Evolutionary conservation across 2,329 filamentous ascomycete genomes (phyloP).

Genomic region (Rosellinia necatrix): DNA sequence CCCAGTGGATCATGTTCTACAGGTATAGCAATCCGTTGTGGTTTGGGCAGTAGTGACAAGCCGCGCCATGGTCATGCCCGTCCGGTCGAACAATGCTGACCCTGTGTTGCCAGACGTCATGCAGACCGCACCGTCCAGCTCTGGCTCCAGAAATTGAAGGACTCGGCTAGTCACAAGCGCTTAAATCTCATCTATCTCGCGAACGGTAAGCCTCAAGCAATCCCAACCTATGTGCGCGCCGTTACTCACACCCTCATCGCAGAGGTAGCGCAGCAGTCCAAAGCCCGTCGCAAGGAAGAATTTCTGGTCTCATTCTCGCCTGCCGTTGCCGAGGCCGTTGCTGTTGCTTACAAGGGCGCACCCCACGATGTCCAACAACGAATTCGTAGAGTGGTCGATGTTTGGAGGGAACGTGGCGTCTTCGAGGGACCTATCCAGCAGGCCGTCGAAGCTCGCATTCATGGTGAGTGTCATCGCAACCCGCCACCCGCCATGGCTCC

Average conservation of each 20-base stretch:
- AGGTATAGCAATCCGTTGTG: conserved; percentile 60
- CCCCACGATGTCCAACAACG: conserved; percentile 86
- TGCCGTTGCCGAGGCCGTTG: conserved; percentile 87
- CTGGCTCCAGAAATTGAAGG: conserved; percentile 88
- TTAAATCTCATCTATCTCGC: conserved; percentile 92
- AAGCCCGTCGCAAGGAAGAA: conserved; percentile 88
- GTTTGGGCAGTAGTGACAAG: not conserved
- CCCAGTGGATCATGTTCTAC: conserved; percentile 99
- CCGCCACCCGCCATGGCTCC: not conserved
- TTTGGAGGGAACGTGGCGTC: conserved; percentile 86
- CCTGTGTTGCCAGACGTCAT: conserved; percentile 68
- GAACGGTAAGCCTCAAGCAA: conserved; percentile 68
- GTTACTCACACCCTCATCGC: conserved; percentile 24
- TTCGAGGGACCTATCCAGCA: conserved; percentile 82
- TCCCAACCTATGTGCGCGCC: not conserved
- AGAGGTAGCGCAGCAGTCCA: conserved; percentile 97
- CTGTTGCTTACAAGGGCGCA: conserved; percentile 88
- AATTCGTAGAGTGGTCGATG: conserved; percentile 85
- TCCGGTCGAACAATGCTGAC: conserved; percentile 37
- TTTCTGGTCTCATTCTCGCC: conserved; percentile 92
- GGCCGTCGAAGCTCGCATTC: conserved; percentile 77
- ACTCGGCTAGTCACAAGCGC: conserved; percentile 82
- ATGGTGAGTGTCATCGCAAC: conserved; percentile 60
- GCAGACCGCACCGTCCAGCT: conserved; percentile 89
- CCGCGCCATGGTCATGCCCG: not conserved